Base-by-base conservation (phyloP, 225 moss, liverwort and hornwort genomes). In the Straminergon stramineum region DNA sequence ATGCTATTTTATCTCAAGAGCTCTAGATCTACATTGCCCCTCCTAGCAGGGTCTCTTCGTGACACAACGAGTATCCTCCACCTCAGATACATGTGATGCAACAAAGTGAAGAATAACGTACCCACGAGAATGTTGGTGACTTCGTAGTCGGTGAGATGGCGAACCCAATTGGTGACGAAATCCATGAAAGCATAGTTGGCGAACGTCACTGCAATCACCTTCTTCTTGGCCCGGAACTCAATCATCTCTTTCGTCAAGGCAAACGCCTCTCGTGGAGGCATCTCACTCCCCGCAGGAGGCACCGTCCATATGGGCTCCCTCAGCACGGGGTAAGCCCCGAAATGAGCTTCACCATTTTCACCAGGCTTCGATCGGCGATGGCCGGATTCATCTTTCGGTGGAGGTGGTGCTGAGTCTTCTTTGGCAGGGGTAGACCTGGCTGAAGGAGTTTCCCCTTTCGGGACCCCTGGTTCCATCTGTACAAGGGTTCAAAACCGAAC, bases 161-260 rank as follows among this genome's bases (percentile, higher is more conserved):
- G 97, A 87, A 97, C 97, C 99, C 99, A 99, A 27, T 96, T 93
- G 70, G 93, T 94, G 79, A 95, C 99, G 70, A 99, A 99, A 82
- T 96, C 97, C 91, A 97, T 90, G 86, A 99, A 99, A 17, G 99
- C 97, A 90, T 85, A 90, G 87, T 99, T 99, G 85, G 99, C 96
- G 78, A 99, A 99, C 22, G 99, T 99, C 58, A 99, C 99, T 35
- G 93, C 95, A 82, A 99, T 95, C 69, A 99, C 95, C 65, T 99
- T 99, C 58, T 96, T 91, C 86, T 93, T 87, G 39, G 99, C 99
- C 63, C 97, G 96, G 63, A 96, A 96, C 86, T 96, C 96, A 48
- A 96, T 95, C 91, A 97, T 93, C 88, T 96, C 99, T 83, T 81
- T 96, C 60, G 93, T 95, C 84, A 99, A 88, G n/a, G 91, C 83